Base-by-base conservation (phyloP, 257 asterid species). In the Gentiana macrophylla region DNA sequence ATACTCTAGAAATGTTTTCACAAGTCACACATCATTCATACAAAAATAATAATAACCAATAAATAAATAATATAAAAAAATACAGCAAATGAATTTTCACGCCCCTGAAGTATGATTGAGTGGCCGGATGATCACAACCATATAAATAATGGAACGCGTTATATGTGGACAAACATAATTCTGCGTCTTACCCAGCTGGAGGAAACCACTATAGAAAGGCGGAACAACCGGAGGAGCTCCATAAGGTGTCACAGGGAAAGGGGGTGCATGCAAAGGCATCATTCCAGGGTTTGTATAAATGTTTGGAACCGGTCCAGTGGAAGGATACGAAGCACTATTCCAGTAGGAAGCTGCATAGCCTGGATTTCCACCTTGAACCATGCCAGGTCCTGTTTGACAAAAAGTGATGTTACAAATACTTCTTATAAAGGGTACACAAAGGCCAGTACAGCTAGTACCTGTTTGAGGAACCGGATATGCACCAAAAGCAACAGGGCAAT, bases 291-390 rank as follows among this genome's bases (percentile, higher is more conserved):
- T 75, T 50, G 62, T 51, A 44, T 84, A 84, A 72, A 82, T 73
- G 74, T 71, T 71, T 67, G 75, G 77, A 68, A 73, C 79, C 13
- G 87, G 87, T 55, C 74, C 62, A 55, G 56, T 56, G 10, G 78
- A 74, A 53, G 91, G 73, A 62, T 69, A 52, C 32, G 77, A 56
- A 65, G 79, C 64, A 71, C 70, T 68, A 69, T 76, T 77, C 94
- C 94, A 91, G 62, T 76, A 84, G 4, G 87, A 80, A 49, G 90
- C 59, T 49, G 82, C 70, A 76, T 77, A 86, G 65, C 80, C 72
- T 24, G 79, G 80, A 72, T 84, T 66, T 53, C 81, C 84, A 51
- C 92, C 86, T 58, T 70, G 82, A 72, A 73, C 79, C 15, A 64
- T 69, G 56, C 77, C 68, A 58, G 77, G 77, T 65, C 91, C 91